Evolutionary conservation across 176 grass and related monocot species (phyloP), one percentile per base, ranked within the genome.

Genomic region (Musa beccarii): DNA sequence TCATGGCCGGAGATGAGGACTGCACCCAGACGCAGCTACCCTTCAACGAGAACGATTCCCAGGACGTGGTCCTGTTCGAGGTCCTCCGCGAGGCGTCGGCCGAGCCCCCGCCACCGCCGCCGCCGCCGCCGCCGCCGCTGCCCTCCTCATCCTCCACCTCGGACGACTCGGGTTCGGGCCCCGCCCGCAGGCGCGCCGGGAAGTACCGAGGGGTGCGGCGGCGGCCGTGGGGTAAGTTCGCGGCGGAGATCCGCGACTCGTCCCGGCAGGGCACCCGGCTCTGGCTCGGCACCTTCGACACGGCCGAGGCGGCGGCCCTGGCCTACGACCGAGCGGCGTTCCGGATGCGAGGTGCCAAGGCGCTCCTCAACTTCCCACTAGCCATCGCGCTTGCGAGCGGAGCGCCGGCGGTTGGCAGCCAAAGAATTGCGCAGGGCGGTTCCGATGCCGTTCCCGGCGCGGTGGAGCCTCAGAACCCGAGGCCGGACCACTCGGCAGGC

Each of bases 1-100:
- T 43, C 34, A 43, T 13, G 63, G 3, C 10, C 63, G 26, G 12
- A 3, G 21, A 26, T 10, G 63, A 66, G 11, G 63, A 66, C 22
- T 26, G 63, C 63, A 11, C 63, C 10, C 72, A 74, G 53, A 23
- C 21, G 53, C 72, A 57, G 53, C 84, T 98, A n/a, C 90, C 94
- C 0, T 78, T 98, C 79, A 84, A 93, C 84, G 95, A 98, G 88
- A 70, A 93, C 75, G 95, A 98, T 79, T 93, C 95, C 26, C 86
- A 91, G 66, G 95, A 98, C 80, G 93, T 98, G 95, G 75, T 93
- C 76, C 84, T 98, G 78, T 89, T 91, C 83, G 84, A 98, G 87
- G 81, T 91, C 73, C 90, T 98, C 76, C 86, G 83, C 49, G 90
- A 91, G 76, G 95, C 90, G 25, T 87, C 88, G 0, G 66, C 65